Evolutionary conservation across 2,329 filamentous ascomycete species (phyloP), one percentile per base, ranked within the genome.

Genomic region (Myotisia sp.): DNA sequence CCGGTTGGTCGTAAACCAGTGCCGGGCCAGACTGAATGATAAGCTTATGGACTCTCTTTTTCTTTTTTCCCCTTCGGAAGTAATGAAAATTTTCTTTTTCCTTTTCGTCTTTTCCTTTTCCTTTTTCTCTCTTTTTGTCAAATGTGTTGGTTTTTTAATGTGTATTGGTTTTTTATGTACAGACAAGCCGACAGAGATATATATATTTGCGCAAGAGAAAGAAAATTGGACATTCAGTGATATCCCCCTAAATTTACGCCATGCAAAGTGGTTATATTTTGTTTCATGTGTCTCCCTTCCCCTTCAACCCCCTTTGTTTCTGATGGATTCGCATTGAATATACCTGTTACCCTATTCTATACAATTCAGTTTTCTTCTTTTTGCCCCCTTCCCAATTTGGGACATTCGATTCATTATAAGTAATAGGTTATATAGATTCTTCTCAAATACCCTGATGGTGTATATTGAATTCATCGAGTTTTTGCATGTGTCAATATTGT

Each of bases 1-100:
- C 55, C 63, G 17, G 59, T 71, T 39, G 60, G 55, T 44, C 64
- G 69, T 36, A 74, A 74, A 51, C 68, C 70, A 17, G 64, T 74
- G 26, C 67, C 69, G 4, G 67, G 67, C 22, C 68, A 71, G 50
- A 67, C 68, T 4, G 37, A 8, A 9, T 26, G 24, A 9, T n/a
- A 8, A 26, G 19, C 14, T 14, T 14, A 12, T 16, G 24, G 3
- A 14, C 22, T 23, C 14, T 23, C 18, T 34, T 26, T 36, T 12
- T 21, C 14, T 19, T 26, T 14, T 26, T 10, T 36, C 33, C n/a
- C 14, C 22, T 5, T 19, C 22, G 20, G 14, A 13, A 16, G 12
- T 26, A 13, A 14, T 18, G n/a, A 26, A 12, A 26, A 12, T 17
- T 21, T 34, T 26, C 19, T 26, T 26, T 14, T 34, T 26, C 19